These are phyloP conservation scores for Inga laurina DNA, from an alignment of 306 rosid genomes.

Conservation along the genomic window DNA sequence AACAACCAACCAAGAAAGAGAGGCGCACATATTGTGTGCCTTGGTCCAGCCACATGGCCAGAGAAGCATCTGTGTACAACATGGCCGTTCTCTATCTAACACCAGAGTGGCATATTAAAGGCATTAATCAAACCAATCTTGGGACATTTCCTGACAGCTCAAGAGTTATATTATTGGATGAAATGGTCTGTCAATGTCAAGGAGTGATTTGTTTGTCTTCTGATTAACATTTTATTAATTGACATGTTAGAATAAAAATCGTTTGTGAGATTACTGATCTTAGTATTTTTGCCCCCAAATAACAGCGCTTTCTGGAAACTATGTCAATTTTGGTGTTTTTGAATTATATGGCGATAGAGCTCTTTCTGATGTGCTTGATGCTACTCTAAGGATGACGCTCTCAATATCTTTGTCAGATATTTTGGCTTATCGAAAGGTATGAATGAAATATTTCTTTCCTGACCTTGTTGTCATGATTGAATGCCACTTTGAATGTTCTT, in stretches of 20 bases:
- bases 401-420: slow-evolving; percentile 93
- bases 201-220: slow-evolving; percentile 6
- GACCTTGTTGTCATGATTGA: slow-evolving; percentile 1
- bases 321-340: slow-evolving; percentile 98
- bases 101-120: not conserved
- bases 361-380: slow-evolving; percentile 84
- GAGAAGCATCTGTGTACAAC: not conserved
- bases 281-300: slow-evolving; percentile 25
- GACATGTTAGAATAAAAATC: slow-evolving; percentile 9
- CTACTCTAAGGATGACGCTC: slow-evolving; percentile 87
- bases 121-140: not conserved
- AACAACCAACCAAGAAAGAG: not conserved
- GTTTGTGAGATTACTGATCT: slow-evolving; percentile 20
- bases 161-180: not conserved
- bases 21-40: not conserved
- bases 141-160: not conserved
- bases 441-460: slow-evolving; percentile 31
- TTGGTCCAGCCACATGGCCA: not conserved
- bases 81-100: not conserved
- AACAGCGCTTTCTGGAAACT: slow-evolving; percentile 95
- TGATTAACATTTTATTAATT: slow-evolving; percentile 14
- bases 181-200: not conserved
- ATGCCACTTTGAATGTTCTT: not conserved
- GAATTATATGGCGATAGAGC: slow-evolving; percentile 97
- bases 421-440: slow-evolving; percentile 92